Evolutionary conservation across 495 filamentous ascomycete species (phyloP).

Genomic region (Cladorrhinum samala): DNA sequence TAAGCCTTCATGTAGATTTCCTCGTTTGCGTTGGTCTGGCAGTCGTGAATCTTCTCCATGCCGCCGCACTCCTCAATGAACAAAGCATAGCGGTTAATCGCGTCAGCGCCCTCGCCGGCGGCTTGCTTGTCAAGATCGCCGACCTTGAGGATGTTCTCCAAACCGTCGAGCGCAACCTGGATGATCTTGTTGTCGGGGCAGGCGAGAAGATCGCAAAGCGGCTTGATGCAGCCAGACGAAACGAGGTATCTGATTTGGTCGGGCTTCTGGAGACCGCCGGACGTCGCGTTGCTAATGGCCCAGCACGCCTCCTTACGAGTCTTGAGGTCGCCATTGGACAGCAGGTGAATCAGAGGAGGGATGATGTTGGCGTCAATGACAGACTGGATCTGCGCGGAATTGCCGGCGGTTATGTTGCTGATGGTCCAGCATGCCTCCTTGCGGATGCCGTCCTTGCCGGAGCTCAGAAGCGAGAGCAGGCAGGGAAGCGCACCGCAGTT

Average conservation of each 20-base stretch:
- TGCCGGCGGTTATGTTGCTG: conserved; percentile 96
- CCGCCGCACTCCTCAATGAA: conserved; percentile 98
- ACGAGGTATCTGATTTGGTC: conserved; percentile 98
- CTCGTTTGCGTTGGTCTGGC: conserved; percentile 99
- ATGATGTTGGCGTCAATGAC: conserved; percentile 97
- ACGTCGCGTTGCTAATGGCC: conserved; percentile 99
- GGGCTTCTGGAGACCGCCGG: conserved; percentile 94
- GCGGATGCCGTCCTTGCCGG: conserved; percentile 96
- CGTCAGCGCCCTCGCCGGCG: conserved; percentile 62
- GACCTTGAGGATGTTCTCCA: conserved; percentile 99
- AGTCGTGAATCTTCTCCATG: conserved; percentile 99
- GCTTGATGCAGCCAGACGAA: conserved; percentile 89
- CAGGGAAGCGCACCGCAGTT: conserved; percentile 94
- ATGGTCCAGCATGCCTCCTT: conserved; percentile 99
- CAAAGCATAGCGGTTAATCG: conserved; percentile 92
- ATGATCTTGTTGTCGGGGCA: conserved; percentile 99
- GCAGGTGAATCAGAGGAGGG: conserved; percentile 87
- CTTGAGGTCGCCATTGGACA: conserved; percentile 97
- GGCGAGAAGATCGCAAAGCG: conserved; percentile 88
- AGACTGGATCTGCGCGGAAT: conserved; percentile 94
- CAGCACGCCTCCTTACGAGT: conserved; percentile 99
- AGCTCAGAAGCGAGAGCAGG: conserved; percentile 85
- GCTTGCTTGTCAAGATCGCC: conserved; percentile 97
- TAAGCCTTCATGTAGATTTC: conserved; percentile 99
- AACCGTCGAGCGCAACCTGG: conserved; percentile 93